Base-by-base conservation (phyloP, 306 rosid genomes). In the Macrotyloma uniflorum region DNA sequence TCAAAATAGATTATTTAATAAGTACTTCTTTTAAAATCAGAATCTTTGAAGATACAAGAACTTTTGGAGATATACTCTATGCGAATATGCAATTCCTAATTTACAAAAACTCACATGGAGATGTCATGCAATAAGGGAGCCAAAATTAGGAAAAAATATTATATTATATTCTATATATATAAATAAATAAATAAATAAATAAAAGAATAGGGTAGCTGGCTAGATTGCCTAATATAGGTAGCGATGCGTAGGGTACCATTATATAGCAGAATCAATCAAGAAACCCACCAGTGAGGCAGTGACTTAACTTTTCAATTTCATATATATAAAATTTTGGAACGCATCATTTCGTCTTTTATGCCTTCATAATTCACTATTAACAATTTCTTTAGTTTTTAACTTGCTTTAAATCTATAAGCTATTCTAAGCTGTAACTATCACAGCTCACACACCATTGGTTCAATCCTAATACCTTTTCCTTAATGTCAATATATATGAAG, bases 211-310 rank as follows among this genome's bases (percentile, higher is more conserved):
- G 23, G 13, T 62, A 62, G 67, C 40, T 61, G 20, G 43, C 43
- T 32, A 7, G 22, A 11, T 55, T 55, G 24, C 67, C 49, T 54
- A 38, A 32, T 13, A 55, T 20, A 38, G 77, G 42, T 40, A 57
- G 42, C 54, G 14, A 38, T 18, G 9, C 19, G 16, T 28, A 36
- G 77, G 77, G 36, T 51, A 15, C 23, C 77, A 72, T 54, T 54
- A 72, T 72, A 38, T 54, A 38, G 67, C 13, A 54, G 77, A 72
- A 55, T 72, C 77, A 72, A 36, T 72, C 54, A 20, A 72, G 53
- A 33, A 72, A 72, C 53, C 67, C 67, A 72, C 40, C 42, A 40
- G 45, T 57, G 30, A 74, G 36, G 18, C 64, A 57, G 36, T 24
- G 36, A 57, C 26, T 54, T 24, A n/a, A 43, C 19, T 62, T 30